Conservation (phyloP, 306 rosid species). For the Sesbania bispinosa region DNA sequence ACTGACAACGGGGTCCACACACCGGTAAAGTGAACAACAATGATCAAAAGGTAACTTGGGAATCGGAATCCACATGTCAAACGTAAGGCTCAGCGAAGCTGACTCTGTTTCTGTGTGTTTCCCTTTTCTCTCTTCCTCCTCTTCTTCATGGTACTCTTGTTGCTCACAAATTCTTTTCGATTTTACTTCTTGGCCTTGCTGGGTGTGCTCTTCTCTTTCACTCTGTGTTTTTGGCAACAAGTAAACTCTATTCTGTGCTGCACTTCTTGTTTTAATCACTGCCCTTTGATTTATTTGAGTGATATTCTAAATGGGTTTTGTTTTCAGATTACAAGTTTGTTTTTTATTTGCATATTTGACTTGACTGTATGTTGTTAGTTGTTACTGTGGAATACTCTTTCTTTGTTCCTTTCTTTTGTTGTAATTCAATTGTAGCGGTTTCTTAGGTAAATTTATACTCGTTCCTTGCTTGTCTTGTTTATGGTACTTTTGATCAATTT, state of each 20-base stretch:
- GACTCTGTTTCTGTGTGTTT: background rate
- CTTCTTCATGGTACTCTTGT: background rate
- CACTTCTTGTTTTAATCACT: conserved; percentile 1
- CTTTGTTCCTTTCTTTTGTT: too few species aligned
- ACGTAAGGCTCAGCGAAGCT: conserved; percentile 15
- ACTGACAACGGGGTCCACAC: conserved; percentile 17
- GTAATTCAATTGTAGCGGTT: background rate
- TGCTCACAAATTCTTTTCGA: background rate
- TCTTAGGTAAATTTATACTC: background rate
- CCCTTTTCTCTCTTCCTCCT: background rate
- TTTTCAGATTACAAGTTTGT: conserved; percentile 7
- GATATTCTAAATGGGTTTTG: conserved; percentile 6
- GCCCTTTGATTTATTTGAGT: background rate
- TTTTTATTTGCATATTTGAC: background rate
- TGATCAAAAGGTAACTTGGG: background rate
- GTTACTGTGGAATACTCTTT: background rate
- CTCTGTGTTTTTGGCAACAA: conserved; percentile 17
- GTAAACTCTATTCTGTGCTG: conserved; percentile 34
- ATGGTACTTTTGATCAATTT: conserved; percentile 3
- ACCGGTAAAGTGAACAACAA: conserved; percentile 16
- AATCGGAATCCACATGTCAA: conserved; percentile 29
- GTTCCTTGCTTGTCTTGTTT: conserved; percentile 2
- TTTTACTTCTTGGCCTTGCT: conserved; percentile 19
- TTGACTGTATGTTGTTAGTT: background rate
- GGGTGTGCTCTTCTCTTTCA: background rate